A percentile compares a stretch with the other conserved stretches of the same genome.
Conservation (phyloP, 2,329 filamentous ascomycete genomes). For the Fusarium dlaminii region DNA sequence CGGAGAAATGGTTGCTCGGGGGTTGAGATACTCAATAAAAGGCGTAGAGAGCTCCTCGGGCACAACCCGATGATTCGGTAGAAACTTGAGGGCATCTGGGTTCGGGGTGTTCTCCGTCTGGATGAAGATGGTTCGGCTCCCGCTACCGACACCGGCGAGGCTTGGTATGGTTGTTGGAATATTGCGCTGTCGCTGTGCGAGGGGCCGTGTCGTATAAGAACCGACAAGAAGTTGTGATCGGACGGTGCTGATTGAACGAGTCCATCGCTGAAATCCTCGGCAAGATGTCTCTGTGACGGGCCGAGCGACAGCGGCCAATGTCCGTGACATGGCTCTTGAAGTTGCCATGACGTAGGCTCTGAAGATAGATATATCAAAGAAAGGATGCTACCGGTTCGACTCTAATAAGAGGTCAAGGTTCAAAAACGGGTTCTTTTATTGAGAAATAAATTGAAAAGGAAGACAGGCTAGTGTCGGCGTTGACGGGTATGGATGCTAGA, state of each 20-base stretch:
- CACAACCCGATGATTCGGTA: conserved; percentile 87
- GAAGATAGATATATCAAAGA: neutral
- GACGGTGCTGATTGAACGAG: conserved; percentile 43
- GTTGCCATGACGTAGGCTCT: conserved; percentile 37
- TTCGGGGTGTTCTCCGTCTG: conserved; percentile 97
- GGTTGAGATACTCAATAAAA: conserved; percentile 91
- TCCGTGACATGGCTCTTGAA: conserved; percentile 37
- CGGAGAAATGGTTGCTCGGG: conserved; percentile 86
- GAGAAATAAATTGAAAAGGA: neutral
- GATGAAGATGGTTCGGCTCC: conserved; percentile 87
- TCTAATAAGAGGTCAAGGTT: neutral
- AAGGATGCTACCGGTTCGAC: neutral
- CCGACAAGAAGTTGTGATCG: conserved; percentile 28
- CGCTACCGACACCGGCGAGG: conserved; percentile 45
- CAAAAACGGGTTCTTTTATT: neutral
- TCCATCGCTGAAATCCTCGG: conserved; percentile 40
- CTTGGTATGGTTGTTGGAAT: conserved; percentile 26
- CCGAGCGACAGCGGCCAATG: conserved; percentile 38
- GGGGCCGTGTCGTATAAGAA: conserved; percentile 38
- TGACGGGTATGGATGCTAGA: conserved; percentile 27
- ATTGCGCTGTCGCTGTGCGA: conserved; percentile 18
- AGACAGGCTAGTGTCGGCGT: conserved; percentile 13
- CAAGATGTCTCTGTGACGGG: conserved; percentile 32
- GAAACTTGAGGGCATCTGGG: conserved; percentile 94
- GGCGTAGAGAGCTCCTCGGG: conserved; percentile 76